phyloP scores from a whole-genome alignment of 2,329 filamentous ascomycete species.

The Aspergillus tanneri region DNA sequence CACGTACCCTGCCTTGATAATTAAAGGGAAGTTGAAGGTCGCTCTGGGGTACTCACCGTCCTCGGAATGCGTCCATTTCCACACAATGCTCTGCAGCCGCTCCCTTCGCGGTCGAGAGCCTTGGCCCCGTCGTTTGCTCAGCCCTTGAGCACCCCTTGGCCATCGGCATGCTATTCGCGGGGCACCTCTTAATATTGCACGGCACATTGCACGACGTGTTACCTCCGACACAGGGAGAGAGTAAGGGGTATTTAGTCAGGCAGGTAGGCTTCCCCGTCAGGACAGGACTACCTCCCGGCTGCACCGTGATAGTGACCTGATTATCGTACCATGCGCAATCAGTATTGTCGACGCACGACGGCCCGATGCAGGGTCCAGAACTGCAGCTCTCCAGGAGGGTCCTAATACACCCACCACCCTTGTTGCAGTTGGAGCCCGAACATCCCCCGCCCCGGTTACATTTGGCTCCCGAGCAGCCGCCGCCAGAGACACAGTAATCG shows the following conservation, averaged over 20 bases:
- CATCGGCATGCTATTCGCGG: conserved; percentile 1
- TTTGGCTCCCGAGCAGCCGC: background rate
- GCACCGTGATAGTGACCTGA: background rate
- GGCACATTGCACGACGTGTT: background rate
- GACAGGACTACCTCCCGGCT: background rate
- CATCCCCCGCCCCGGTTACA: background rate
- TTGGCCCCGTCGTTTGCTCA: too few relatives aligned
- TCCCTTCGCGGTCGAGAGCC: too few relatives aligned
- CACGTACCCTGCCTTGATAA: too few relatives aligned
- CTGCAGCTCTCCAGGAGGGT: conserved; percentile 4
- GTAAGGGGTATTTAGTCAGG: background rate
- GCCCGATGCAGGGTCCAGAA: background rate
- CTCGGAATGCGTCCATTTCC: too few relatives aligned
- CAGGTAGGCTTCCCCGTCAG: background rate
- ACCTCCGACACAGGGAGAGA: conserved; percentile 1
- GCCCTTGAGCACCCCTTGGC: conserved; percentile 2
- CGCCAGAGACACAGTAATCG: background rate
- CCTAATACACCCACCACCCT: background rate
- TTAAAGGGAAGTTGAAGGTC: too few relatives aligned
- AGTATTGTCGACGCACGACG: background rate
- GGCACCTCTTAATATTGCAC: conserved; percentile 1
- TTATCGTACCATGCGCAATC: conserved; percentile 1
- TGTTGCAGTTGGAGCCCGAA: background rate
- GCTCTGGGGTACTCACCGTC: too few relatives aligned
- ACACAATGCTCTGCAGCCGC: too few relatives aligned